Evolutionary conservation across 2,329 filamentous ascomycete genomes (phyloP), one percentile per base, ranked within the genome.

Genomic region (Penicillium sclerotiorum): DNA sequence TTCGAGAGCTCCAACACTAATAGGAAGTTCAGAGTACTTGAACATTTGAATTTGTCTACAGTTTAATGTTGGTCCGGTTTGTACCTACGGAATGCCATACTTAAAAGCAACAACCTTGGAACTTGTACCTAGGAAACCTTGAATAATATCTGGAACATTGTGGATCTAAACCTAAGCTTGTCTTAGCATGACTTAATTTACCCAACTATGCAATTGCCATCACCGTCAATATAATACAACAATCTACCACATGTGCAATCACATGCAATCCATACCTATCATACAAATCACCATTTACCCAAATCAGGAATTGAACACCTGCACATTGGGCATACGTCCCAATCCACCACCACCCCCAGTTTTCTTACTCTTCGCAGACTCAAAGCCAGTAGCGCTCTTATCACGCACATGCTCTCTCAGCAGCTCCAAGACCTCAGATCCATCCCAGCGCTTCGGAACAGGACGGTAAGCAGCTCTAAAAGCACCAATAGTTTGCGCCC

Each of bases 391-490:
- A 18, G 86, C 85, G 63, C 85, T 89, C 61, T 83, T 80, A 55
- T 82, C 78, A 61, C 83, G 81, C 22, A 97, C 94, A 76, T 99
- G 94, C 61, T 81, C 78, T 68, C 93, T 80, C 69, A 99, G 70
- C 78, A 94, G 74, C 21, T 70, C 71, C 62, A 99, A 74, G 46
- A 96, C 84, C 75, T 92, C 86, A 58, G 89, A 95, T 55, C 87
- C 85, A 72, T 80, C 84, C 94, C 94, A 99, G 56, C 93, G 81
- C 61, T 77, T 74, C 11, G 94, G 94, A 50, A 97, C 92, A 32
- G 93, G 93, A 47, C 93, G 80, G 74, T 96, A 96, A 28, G 92
- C 90, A 23, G 93, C 90, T 79, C 89, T 93, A 73, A 96, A 96
- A 18, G 90, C 92, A 25, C 94, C 94, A 5, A 96, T 81, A 1